These are phyloP conservation scores for Neurospora sp. DNA, from an alignment of 495 filamentous ascomycete species.

Conservation along the genomic window DNA sequence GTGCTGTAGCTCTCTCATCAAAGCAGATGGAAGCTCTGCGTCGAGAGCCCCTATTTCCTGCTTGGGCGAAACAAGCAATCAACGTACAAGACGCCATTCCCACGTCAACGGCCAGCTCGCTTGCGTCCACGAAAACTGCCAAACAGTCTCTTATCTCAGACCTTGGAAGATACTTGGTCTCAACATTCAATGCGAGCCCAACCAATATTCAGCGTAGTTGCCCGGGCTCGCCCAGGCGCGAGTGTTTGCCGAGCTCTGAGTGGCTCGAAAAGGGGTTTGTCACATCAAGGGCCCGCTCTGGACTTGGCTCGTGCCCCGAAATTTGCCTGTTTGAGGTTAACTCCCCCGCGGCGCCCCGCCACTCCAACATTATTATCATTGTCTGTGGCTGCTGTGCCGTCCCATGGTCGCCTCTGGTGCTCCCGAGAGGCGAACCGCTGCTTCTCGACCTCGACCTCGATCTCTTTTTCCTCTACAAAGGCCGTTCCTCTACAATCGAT, in stretches of 20 bases:
- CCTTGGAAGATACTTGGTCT: background rate
- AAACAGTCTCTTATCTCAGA: background rate
- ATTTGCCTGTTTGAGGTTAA: background rate
- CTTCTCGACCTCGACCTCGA: background rate
- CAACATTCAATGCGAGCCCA: background rate
- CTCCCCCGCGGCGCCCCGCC: background rate
- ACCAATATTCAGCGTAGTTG: background rate
- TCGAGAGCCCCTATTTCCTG: background rate
- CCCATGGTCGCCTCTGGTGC: background rate
- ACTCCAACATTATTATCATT: background rate
- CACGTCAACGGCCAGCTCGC: background rate
- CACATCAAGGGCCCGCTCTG: background rate
- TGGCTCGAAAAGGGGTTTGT: background rate
- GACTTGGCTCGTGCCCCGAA: background rate
- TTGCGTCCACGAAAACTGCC: background rate
- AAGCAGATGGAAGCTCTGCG: background rate
- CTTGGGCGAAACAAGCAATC: background rate
- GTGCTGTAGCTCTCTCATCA: background rate
- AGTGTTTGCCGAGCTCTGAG: background rate
- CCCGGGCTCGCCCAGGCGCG: background rate
- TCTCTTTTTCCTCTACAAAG: background rate
- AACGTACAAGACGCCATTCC: background rate
- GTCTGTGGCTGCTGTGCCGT: background rate
- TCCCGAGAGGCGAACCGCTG: background rate
- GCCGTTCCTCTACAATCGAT: background rate